Evolutionary conservation across 129 eudicot species (phyloP), one percentile per base, ranked within the genome.

Genomic region (Lactuca saligna): DNA sequence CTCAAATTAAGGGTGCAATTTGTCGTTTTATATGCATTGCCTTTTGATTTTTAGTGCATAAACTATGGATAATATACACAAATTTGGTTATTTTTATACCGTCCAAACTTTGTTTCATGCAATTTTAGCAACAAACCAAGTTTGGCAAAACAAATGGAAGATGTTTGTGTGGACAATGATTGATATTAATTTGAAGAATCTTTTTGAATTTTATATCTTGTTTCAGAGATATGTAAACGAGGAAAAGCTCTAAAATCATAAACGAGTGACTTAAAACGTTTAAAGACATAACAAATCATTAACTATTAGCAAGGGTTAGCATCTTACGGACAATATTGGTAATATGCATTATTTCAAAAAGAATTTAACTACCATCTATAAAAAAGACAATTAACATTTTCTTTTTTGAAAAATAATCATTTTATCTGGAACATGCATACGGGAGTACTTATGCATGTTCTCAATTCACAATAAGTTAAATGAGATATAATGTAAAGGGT

Each of bases 51-150:
- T 39, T 73, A 73, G 77, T 73, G 78, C 63, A 71, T 32, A 71
- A 71, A 59, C 20, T 59, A 50, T 35, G 65, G 78, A 73, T 63
- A 73, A 54, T 73, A 63, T 41, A 63, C 70, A 41, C 71, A 25
- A 39, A 65, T 63, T 63, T 73, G 65, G 71, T n/a, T 54, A 63
- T 54, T 73, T 73, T 73, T 38, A 73, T 73, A 63, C 78, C 71
- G 57, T 73, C 78, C 55, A 73, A 73, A 73, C 78, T 73, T 63
- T 73, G 78, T 61, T 73, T 73, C 78, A 63, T 73, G 65, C 65
- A 73, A 63, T 53, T 54, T 63, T 63, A 71, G 78, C 65, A 73
- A 73, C 35, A 51, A 62, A 61, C 77, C 77, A 72, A 72, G 77
- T 72, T 72, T 72, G 77, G 51, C 69, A 72, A 64, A 73, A 73